Percentiles rank a stretch among this genome's conserved stretches.
Evolutionary conservation across 345 rosid species (phyloP).

Genomic region (Lumnitzera racemosa): DNA sequence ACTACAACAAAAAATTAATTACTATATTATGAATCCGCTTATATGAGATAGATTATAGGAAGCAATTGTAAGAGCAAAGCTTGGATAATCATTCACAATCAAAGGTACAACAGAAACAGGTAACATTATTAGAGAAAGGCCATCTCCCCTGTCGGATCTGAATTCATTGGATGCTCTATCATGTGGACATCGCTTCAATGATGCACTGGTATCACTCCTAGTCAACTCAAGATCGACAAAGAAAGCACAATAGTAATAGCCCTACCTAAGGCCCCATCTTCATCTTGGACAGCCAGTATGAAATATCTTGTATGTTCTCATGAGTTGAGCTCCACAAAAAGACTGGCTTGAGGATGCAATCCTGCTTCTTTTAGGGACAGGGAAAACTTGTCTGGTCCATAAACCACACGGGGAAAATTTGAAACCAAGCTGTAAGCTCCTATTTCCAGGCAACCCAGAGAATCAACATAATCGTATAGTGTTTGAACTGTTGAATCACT

Average conservation of each 20-base stretch:
- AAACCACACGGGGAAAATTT: constrained; percentile 74
- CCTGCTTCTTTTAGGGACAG: constrained; percentile 77
- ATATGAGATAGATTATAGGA: no score
- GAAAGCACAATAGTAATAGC: constrained; percentile 11
- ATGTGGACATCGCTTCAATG: no score
- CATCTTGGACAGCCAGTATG: constrained; percentile 5
- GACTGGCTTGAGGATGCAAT: constrained; percentile 98
- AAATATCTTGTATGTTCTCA: constrained; percentile 9
- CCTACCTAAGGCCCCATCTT: constrained; percentile 6
- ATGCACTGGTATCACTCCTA: no score
- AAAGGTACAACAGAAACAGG: no score
- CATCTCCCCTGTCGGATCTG: no score
- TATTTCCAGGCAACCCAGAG: constrained; percentile 68
- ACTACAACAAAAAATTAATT: no score
- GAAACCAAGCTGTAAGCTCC: constrained; percentile 79
- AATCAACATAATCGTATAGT: constrained; percentile 82
- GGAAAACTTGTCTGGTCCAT: constrained; percentile 58
- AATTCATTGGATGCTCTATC: no score
- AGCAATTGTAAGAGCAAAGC: no score
- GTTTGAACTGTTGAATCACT: constrained; percentile 47
- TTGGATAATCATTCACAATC: no score
- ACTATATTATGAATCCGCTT: no score
- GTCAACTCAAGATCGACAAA: neutral
- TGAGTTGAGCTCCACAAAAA: constrained; percentile 80
- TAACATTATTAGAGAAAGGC: no score